Base-by-base conservation (phyloP, 305 asterid species). In the Fraxinus greggii region DNA sequence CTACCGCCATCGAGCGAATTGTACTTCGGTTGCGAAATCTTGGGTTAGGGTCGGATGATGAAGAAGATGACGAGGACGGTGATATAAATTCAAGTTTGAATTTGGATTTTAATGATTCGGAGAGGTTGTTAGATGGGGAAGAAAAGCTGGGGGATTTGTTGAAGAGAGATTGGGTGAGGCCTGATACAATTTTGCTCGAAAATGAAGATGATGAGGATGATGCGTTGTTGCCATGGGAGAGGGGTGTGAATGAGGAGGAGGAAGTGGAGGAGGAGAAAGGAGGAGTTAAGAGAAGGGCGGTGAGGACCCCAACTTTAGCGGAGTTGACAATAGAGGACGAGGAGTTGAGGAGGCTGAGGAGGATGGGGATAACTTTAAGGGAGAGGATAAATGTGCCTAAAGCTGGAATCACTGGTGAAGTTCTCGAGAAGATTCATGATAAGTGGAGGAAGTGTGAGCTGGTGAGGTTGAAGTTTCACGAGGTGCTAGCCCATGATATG, bases 101-200 rank as follows among this genome's bases (percentile, higher is more conserved):
- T 73, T 54, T 75, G 45, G 61, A 73, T 21, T 65, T 79, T 83
- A 80, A 70, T 81, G 86, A 59, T 35, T 76, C 88, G 45, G 32
- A 1, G 61, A 80, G 84, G 82, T 19, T 81, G 91, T 77, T 23
- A 31, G 75, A 48, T 24, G 90, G 85, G 67, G 92, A 87, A 81
- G 98, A 91, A 73, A 94, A 90, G 29, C 83, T 96, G 88, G 98
- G 98, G 83, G 98, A 94, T 88, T 94, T 96, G 89, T 86, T 96
- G 92, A 90, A 91, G 78, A 90, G 99, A 83, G 98, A 96, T 85
- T 96, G 98, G 99, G 90, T 94, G 38, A 89, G 99, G 59, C 99
- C 99, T 28, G 99, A 96, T 88, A 92, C 86, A 28, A 88, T 92
- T 67, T 85, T 96, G 75, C 87, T 51, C 5, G 97, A 91, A 59